Percentiles rank a stretch among this genome's conserved stretches.
Evolutionary conservation across 441 rosid genomes (phyloP).

Genomic region (Mallotus repandus): DNA sequence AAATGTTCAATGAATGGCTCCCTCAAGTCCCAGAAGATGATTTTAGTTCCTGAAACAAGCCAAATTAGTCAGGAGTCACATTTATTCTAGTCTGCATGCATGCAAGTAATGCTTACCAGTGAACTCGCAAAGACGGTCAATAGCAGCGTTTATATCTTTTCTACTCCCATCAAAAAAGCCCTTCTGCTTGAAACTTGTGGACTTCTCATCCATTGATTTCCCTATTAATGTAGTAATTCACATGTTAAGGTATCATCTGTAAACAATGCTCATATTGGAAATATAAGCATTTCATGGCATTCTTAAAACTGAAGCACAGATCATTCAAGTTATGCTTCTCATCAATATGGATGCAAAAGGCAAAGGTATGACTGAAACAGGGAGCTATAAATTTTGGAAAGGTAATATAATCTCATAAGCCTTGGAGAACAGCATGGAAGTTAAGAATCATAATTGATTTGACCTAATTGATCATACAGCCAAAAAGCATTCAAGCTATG

Average conservation of each 20-base stretch:
- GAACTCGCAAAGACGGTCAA: conserved; percentile 84
- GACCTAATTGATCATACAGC: background rate
- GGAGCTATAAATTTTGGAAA: background rate
- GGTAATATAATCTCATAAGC: background rate
- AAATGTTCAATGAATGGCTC: conserved; percentile 82
- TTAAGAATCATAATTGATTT: background rate
- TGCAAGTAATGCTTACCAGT: conserved; percentile 52
- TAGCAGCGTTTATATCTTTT: conserved; percentile 84
- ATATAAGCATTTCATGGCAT: background rate
- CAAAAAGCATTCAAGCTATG: background rate
- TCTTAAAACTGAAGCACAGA: background rate
- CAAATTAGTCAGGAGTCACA: conserved; percentile 22
- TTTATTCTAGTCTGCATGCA: conserved; percentile 8
- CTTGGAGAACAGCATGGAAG: background rate
- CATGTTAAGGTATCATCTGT: background rate
- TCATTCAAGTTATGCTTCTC: background rate
- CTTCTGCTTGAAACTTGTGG: conserved; percentile 64
- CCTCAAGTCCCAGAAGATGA: conserved; percentile 89
- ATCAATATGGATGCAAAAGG: background rate
- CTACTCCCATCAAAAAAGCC: conserved; percentile 86
- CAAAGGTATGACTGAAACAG: background rate
- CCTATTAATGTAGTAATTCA: conserved; percentile 38
- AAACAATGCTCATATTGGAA: background rate
- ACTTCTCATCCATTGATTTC: conserved; percentile 64
- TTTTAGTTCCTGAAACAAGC: conserved; percentile 75